Evolutionary conservation across 2,329 filamentous ascomycete species (phyloP), one percentile per base, ranked within the genome.

Genomic region (Hansfordia pulvinata): DNA sequence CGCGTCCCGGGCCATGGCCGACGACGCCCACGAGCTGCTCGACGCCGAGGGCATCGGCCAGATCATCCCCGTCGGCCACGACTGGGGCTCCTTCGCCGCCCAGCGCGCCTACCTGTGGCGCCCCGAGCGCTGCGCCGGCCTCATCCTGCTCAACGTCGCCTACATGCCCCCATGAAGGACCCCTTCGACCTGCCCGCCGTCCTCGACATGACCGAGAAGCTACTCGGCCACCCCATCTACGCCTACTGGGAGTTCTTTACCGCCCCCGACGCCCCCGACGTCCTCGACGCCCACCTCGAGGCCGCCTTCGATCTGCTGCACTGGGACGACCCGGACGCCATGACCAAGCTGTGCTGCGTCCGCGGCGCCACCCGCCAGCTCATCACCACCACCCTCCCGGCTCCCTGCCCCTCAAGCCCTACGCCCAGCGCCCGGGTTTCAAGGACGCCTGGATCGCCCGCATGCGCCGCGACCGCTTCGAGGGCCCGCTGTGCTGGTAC

Each of bases 181-280:
- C 3, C 23, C 25, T 60, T 60, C 29, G 41, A 58, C 29, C 44
- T 60, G 3, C 49, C 53, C 3, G 32, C 30, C 4, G 29, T 40
- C 2, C 57, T 56, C 30, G 36, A 35, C 6, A 7, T 38, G 8
- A 49, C 46, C 1, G 36, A 49, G 20, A 31, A 50, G 29, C 19
- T 25, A 0, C 47, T 54, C 14, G 62, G 61, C 8, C 47, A 49
- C 23, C 42, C 49, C 3, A 17, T 43, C 2, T 52, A 46, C 21
- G 42, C 47, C 17, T 67, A 66, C 44, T 64, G 59, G 58, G 38
- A 58, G 26, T 49, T 64, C 17, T 57, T 64, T 36, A 46, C 44
- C 1, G 43, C 52, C 1, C 39, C 48, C 0, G 56, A 62, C 19
- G 54, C 49, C 2, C 35, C 47, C 2, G 36, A 37, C 2, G 21